phyloP scores from a whole-genome alignment of 768 basidiomycete genomes.

The Peribolospora kevripleyi region DNA sequence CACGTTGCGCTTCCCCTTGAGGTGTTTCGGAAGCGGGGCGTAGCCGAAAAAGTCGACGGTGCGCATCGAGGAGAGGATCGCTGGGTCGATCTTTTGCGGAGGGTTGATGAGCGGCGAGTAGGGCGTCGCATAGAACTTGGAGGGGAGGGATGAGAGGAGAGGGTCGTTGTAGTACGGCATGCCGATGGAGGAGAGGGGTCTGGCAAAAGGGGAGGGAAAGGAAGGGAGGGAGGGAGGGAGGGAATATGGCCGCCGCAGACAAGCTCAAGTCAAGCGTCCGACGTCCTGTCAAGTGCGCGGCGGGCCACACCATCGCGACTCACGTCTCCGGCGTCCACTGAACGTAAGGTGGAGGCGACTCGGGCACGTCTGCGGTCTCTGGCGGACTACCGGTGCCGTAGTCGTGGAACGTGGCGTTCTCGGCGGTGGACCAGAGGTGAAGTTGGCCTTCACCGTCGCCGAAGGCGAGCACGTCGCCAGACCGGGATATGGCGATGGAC shows the following conservation, averaged over 20 bases:
- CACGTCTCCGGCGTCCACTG: slow-evolving; percentile 67
- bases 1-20: slow-evolving; percentile 62
- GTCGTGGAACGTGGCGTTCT: slow-evolving; percentile 59
- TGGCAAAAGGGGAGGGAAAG: slow-evolving; percentile 15
- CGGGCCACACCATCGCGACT: slow-evolving; percentile 13
- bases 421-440: slow-evolving; percentile 51
- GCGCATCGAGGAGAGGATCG: slow-evolving; percentile 54
- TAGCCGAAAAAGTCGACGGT: slow-evolving; percentile 75
- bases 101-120: slow-evolving; percentile 34
- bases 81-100: slow-evolving; percentile 50
- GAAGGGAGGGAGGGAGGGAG: background rate
- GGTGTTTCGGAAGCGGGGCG: slow-evolving; percentile 61
- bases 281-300: background rate
- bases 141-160: slow-evolving; percentile 42
- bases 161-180: slow-evolving; percentile 54
- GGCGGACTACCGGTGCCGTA: slow-evolving; percentile 33
- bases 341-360: slow-evolving; percentile 33
- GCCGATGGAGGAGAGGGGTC: slow-evolving; percentile 69
- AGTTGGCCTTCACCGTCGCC: slow-evolving; percentile 67
- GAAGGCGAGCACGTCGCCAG: slow-evolving; percentile 75
- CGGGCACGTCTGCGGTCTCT: too few relatives aligned
- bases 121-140: slow-evolving; percentile 18
- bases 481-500: slow-evolving; percentile 55
- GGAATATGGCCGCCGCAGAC: background rate
- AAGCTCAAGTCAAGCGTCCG: background rate